These are phyloP conservation scores for Lomentospora prolificans DNA, from an alignment of 2,329 filamentous ascomycete species.

Conservation along the genomic window DNA sequence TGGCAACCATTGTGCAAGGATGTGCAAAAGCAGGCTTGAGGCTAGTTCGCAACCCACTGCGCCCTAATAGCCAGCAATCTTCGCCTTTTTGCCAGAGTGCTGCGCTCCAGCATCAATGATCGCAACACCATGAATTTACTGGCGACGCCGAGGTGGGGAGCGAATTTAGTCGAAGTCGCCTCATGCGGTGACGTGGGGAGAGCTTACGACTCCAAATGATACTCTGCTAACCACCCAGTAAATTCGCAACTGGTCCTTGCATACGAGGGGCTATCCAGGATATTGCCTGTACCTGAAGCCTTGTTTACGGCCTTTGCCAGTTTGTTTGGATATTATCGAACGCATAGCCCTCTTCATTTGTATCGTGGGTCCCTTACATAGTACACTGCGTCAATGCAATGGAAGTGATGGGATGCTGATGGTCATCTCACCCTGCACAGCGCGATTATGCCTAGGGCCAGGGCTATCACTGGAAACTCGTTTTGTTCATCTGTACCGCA, in stretches of 20 bases:
- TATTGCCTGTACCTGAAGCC: slow-evolving; percentile 2
- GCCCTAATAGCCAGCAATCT: not conserved
- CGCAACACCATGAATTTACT: not conserved
- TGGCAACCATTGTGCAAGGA: too few species aligned
- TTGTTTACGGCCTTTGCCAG: not conserved
- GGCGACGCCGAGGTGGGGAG: not conserved
- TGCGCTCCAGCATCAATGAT: not conserved
- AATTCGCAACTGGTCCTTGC: not conserved
- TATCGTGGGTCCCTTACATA: not conserved
- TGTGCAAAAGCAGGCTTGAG: too few species aligned
- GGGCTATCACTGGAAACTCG: too few species aligned
- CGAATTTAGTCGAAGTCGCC: not conserved
- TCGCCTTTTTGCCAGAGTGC: not conserved
- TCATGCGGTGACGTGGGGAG: not conserved
- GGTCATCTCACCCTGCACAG: not conserved
- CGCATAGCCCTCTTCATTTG: too few species aligned
- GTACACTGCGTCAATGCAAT: slow-evolving; percentile 1
- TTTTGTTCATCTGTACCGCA: not conserved
- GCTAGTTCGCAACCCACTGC: too few species aligned
- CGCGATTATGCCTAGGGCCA: not conserved
- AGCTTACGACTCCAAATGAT: slow-evolving; percentile 1
- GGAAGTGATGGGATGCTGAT: not conserved
- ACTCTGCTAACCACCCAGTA: not conserved
- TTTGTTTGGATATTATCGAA: not conserved
- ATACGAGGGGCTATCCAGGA: not conserved